These are phyloP conservation scores for Oehlia diaphana DNA, from an alignment of 192 early-diverging fungal genomes.

Conservation along the genomic window DNA sequence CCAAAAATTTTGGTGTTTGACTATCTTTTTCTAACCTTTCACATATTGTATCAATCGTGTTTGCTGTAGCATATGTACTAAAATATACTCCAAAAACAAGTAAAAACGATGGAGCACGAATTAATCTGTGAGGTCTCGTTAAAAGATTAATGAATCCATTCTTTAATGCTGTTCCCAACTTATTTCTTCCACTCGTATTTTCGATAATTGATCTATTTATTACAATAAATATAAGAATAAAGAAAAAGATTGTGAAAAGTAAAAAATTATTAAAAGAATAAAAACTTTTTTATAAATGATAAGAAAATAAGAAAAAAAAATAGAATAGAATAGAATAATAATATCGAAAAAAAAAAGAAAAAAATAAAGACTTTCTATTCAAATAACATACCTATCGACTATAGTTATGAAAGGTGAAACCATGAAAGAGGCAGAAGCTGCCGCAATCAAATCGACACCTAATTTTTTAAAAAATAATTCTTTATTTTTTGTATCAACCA, in stretches of 20 bases:
- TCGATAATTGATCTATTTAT: conserved; percentile 46
- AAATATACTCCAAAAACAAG: conserved; percentile 39
- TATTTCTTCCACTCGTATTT: conserved; percentile 43
- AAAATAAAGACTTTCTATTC: background rate
- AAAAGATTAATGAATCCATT: conserved; percentile 34
- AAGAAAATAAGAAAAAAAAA: background rate
- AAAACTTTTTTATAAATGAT: background rate
- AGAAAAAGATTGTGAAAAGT: background rate
- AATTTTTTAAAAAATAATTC: background rate
- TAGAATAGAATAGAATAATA: background rate
- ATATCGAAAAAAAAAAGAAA: background rate
- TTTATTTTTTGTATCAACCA: background rate
- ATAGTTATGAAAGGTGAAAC: conserved; percentile 49
- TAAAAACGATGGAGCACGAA: conserved; percentile 33
- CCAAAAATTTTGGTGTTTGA: conserved; percentile 41
- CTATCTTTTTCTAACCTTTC: conserved; percentile 31
- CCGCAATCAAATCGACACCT: conserved; percentile 38
- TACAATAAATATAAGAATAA: background rate
- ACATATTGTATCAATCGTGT: conserved; percentile 41
- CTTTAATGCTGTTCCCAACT: conserved; percentile 33
- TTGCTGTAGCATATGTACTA: conserved; percentile 43
- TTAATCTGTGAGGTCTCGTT: conserved; percentile 36
- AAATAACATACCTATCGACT: conserved; percentile 42
- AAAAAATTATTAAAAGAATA: background rate
- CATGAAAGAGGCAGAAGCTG: conserved; percentile 32